These are phyloP conservation scores for Chaetomium olivaceum DNA, from an alignment of 2,329 filamentous ascomycete genomes.

Conservation along the genomic window DNA sequence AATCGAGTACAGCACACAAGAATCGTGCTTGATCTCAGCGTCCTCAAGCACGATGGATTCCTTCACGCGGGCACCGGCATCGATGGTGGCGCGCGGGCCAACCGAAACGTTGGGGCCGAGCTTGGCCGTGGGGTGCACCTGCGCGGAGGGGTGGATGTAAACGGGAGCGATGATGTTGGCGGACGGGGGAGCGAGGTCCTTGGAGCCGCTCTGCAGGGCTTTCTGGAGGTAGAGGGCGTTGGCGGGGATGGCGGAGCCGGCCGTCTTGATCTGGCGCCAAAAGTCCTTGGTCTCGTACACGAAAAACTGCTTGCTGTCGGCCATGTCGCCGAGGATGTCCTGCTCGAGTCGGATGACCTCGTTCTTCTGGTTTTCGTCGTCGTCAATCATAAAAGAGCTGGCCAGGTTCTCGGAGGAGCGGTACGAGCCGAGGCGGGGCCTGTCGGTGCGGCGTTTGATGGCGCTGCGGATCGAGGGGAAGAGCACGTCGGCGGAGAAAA, in stretches of 20 bases:
- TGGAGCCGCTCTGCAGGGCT: slow-evolving; percentile 78
- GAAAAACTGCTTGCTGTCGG: slow-evolving; percentile 97
- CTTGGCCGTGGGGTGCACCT: slow-evolving; percentile 92
- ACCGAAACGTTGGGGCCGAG: slow-evolving; percentile 96
- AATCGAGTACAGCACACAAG: slow-evolving; percentile 92
- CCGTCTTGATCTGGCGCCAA: slow-evolving; percentile 99
- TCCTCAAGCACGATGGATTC: slow-evolving; percentile 96
- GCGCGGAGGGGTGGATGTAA: slow-evolving; percentile 89
- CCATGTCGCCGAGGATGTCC: slow-evolving; percentile 92
- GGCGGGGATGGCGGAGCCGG: slow-evolving; percentile 92
- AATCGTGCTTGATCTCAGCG: slow-evolving; percentile 92
- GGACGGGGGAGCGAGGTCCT: slow-evolving; percentile 79
- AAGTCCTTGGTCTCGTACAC: slow-evolving; percentile 99
- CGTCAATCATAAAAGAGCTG: slow-evolving; percentile 54
- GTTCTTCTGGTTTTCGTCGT: slow-evolving; percentile 72
- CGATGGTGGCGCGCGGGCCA: slow-evolving; percentile 81
- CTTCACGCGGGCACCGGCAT: slow-evolving; percentile 87
- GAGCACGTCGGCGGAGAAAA: slow-evolving; percentile 92
- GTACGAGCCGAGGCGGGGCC: slow-evolving; percentile 90
- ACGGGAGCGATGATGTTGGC: slow-evolving; percentile 89
- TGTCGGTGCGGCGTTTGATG: slow-evolving; percentile 92
- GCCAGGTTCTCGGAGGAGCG: slow-evolving; percentile 93
- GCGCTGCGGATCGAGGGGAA: slow-evolving; percentile 93
- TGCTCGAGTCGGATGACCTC: slow-evolving; percentile 94
- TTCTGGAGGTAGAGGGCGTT: slow-evolving; percentile 96